Base-by-base conservation (phyloP, 192 early-diverging fungal genomes). In the Entophlyctis luteolus region DNA sequence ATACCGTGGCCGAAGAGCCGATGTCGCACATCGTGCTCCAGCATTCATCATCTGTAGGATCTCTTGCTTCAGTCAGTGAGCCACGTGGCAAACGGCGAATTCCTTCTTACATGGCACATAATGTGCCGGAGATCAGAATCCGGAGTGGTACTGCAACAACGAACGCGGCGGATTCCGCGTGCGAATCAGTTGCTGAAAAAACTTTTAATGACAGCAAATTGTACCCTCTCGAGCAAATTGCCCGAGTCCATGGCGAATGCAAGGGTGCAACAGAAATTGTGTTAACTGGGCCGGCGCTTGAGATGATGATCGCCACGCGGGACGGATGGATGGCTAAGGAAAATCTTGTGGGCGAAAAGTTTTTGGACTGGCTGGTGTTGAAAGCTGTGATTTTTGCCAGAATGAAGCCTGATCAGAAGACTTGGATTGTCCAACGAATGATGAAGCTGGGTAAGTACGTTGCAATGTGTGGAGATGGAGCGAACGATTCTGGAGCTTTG, bases 381-480 rank as follows among this genome's bases (percentile, higher is more conserved):
- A 75, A 83, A 55, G 87, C 82, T 25, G 74, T 85, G 6, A 77
- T 93, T 12, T 93, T 91, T 79, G 84, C 88, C 2, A 78, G 91
- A 48, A 87, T 88, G 83, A 86, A 88, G 63, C 91, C 91, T 2
- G 80, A 83, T 32, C 86, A 90, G 67, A 93, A 93, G 77, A 84
- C 88, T 8, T 75, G 79, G 59, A 84, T 86, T 42, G 80, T 93
- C 32, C 79, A 86, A 63, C 65, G 81, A 23, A 84, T 90, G 55
- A 90, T 91, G 80, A 83, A 87, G 72, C 80, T 85, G 3, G 86
- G 81, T 1, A 56, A 49, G n/a, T 85, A 87, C 59, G 88, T 87
- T 5, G 90, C 82, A 35, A 93, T 93, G 92, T 92, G 90, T 71
- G 92, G 92, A 57, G 90, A 93, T 60, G 92, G 89, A 65, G 81